phyloP scores from a whole-genome alignment of 1,284 basidiomycete species.

The Kalmanozyma brasiliensis region DNA sequence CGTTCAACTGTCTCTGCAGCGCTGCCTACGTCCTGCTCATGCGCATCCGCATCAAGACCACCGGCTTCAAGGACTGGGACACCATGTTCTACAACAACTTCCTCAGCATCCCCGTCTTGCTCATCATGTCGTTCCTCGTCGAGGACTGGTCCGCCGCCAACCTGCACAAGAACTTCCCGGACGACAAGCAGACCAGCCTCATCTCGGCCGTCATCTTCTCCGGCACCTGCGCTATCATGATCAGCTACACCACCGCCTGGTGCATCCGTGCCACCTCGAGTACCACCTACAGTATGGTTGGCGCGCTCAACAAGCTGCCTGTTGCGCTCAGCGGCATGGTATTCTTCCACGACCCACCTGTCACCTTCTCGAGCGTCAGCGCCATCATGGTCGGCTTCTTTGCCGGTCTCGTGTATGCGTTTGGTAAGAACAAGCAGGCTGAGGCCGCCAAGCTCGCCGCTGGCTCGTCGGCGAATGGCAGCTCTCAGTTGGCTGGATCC shows the following conservation, averaged over 20 bases:
- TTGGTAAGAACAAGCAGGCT: constrained; percentile 66
- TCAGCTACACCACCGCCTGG: constrained; percentile 99
- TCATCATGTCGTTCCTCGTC: constrained; percentile 81
- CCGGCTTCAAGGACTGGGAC: constrained; percentile 99
- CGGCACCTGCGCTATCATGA: constrained; percentile 94
- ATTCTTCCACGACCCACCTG: constrained; percentile 76
- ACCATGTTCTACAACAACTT: constrained; percentile 99
- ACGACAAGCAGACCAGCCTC: constrained; percentile 81
- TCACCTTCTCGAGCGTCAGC: constrained; percentile 85
- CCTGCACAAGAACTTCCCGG: constrained; percentile 86
- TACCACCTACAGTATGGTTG: constrained; percentile 99
- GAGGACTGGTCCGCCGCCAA: constrained; percentile 91
- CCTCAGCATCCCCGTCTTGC: constrained; percentile 89
- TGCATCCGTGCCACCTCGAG: constrained; percentile 95
- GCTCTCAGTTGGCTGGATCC: constrained; percentile 17
- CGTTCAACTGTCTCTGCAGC: constrained; percentile 87
- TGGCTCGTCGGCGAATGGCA: constrained; percentile 45
- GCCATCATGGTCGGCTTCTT: constrained; percentile 90
- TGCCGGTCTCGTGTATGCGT: constrained; percentile 72
- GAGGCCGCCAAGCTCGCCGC: constrained; percentile 50
- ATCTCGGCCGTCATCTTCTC: constrained; percentile 92
- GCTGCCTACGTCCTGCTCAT: constrained; percentile 94
- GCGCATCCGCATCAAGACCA: constrained; percentile 95
- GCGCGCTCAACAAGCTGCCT: constrained; percentile 97
- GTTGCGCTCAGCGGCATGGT: constrained; percentile 74